Evolutionary conservation across 1,139 yeast species (phyloP), one percentile per base, ranked within the genome.

Genomic region (Geotrichum histeridarum): DNA sequence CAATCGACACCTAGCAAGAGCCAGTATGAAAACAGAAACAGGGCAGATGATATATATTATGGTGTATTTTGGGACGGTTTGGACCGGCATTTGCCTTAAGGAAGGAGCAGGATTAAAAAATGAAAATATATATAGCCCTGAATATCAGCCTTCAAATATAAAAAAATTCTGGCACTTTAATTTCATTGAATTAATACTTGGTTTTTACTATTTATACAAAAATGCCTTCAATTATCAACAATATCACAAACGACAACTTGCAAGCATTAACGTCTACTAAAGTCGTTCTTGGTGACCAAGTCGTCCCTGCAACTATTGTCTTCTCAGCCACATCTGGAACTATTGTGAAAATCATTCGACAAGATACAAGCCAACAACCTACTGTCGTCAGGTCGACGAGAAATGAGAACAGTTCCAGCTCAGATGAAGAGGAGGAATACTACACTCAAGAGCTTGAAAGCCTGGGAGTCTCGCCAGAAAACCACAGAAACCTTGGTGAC

Each of bases 251-350:
- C 15, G 36, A 8, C 15, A 36, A 12, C 31, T 15, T 44, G 11
- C 35, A 48, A 18, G 91, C 93, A 3, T 73, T 88, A 42, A 72
- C 87, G 0, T 87, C 95, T 1, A 69, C 74, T 12, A 73, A 75
- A n/a, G 94, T 86, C 8, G 79, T 86, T 33, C 59, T 86, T 9
- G 77, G 75, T 44, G 80, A 76, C 39, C 59, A 67, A 49, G 64
- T 84, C 1, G 67, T 64, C 1, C 81, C 87, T 0, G 95, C 94
- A 33, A 86, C 95, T 4, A 72, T 88, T 32, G 74, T 85, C 42
- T 86, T 76, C 67, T 82, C 88, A 1, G 60, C 73, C 1, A 78
- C 75, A 37, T 73, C 87, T 1, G 96, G 96, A 0, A 83, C 79
- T 62, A 83, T 88, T 50, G 68, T 84, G 27, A 75, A 77, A 47